phyloP scores from a whole-genome alignment of 2,329 filamentous ascomycete species.

The Penicillium psychrosexuale region DNA sequence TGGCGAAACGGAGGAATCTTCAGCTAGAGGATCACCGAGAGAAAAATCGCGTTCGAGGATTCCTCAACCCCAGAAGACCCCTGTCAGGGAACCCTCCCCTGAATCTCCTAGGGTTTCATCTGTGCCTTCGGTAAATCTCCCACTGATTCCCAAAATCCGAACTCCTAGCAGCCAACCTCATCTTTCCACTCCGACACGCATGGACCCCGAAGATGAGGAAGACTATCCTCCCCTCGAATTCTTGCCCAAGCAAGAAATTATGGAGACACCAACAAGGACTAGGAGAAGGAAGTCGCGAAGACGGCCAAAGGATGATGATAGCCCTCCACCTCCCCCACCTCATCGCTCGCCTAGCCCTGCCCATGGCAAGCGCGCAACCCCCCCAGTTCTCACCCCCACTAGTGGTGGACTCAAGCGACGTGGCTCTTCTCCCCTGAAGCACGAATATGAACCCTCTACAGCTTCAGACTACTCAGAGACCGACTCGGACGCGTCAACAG shows the following conservation, averaged over 20 bases:
- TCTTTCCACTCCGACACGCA: slow-evolving; percentile 23
- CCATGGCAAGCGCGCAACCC: slow-evolving; percentile 43
- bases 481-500: slow-evolving; percentile 55
- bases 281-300: slow-evolving; percentile 27
- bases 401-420: slow-evolving; percentile 58
- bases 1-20: slow-evolving; percentile 11
- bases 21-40: slow-evolving; percentile 16
- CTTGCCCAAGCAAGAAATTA: slow-evolving; percentile 14
- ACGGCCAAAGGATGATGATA: slow-evolving; percentile 32
- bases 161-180: slow-evolving; percentile 37
- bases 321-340: slow-evolving; percentile 44
- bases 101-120: slow-evolving; percentile 45
- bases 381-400: slow-evolving; percentile 50
- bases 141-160: slow-evolving; percentile 44
- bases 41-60: slow-evolving; percentile 13
- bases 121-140: slow-evolving; percentile 46
- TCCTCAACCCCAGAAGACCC: slow-evolving; percentile 23
- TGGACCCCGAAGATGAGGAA: slow-evolving; percentile 30
- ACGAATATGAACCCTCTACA: slow-evolving; percentile 89
- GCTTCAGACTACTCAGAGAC: slow-evolving; percentile 56
- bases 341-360: slow-evolving; percentile 53
- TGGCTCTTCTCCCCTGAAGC: slow-evolving; percentile 89
- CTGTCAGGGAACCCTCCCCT: slow-evolving; percentile 26
- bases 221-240: slow-evolving; percentile 27
- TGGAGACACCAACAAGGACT: slow-evolving; percentile 27